Evolutionary conservation across 305 asterid genomes (phyloP).

Genomic region (Fraxinus latifolia): DNA sequence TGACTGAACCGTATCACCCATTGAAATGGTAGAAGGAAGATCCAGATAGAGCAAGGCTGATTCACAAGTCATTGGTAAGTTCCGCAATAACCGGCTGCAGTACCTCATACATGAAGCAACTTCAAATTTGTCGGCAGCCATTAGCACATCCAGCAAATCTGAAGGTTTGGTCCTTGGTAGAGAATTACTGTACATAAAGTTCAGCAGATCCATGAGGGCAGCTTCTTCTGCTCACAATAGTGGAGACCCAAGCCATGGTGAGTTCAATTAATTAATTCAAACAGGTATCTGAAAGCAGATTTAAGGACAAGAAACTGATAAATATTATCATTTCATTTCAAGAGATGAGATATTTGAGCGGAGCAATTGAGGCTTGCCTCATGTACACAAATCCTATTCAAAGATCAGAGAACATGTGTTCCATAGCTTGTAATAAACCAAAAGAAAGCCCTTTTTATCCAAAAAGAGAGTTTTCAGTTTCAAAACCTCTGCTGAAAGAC

Average conservation of each 20-base stretch:
- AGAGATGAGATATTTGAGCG: not conserved
- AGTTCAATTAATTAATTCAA: conserved; percentile 14
- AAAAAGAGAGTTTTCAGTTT: not conserved
- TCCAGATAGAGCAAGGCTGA: conserved; percentile 83
- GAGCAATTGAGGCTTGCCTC: not conserved
- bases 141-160: conserved; percentile 69
- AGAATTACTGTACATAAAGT: conserved; percentile 68
- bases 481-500: not conserved
- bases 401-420: not conserved
- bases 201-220: conserved; percentile 79
- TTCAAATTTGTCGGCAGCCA: conserved; percentile 89
- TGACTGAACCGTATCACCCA: conserved; percentile 67
- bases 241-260: conserved; percentile 6
- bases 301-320: not conserved
- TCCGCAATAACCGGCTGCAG: conserved; percentile 58
- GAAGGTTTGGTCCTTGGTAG: conserved; percentile 52
- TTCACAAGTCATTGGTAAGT: conserved; percentile 73
- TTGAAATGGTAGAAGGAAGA: conserved; percentile 67
- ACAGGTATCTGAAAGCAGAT: not conserved
- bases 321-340: not conserved
- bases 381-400: not conserved
- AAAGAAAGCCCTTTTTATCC: not conserved
- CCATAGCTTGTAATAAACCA: not conserved
- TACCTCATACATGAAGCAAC: conserved; percentile 84
- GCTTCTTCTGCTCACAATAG: conserved; percentile 70